A percentile compares a stretch with the other conserved stretches of the same genome.
Evolutionary conservation across 805 yeast genomes (phyloP).

Genomic region (Cyberlindnera lachancei): DNA sequence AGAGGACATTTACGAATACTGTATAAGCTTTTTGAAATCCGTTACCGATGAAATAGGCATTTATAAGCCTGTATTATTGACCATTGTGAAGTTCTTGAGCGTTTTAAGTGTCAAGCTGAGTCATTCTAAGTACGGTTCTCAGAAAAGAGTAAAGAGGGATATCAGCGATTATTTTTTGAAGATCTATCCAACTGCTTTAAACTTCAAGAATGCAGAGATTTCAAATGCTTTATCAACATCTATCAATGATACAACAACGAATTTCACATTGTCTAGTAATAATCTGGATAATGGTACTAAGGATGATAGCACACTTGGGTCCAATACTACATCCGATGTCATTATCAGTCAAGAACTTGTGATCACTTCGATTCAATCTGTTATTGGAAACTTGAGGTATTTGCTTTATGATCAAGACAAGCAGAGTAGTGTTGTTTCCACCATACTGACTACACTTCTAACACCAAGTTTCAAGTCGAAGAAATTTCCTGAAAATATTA

Average conservation of each 20-base stretch:
- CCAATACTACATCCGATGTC: slow-evolving; percentile 7
- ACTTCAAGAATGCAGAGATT: slow-evolving; percentile 15
- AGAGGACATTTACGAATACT: slow-evolving; percentile 67
- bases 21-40: slow-evolving; percentile 54
- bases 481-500: slow-evolving; percentile 30
- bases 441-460: slow-evolving; percentile 46
- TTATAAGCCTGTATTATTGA: slow-evolving; percentile 45
- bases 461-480: slow-evolving; percentile 46
- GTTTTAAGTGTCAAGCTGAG: slow-evolving; percentile 49
- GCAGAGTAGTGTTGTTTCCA: slow-evolving; percentile 38
- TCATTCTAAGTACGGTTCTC: slow-evolving; percentile 54
- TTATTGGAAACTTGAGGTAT: slow-evolving; percentile 23
- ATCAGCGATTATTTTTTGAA: slow-evolving; percentile 35
- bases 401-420: slow-evolving; percentile 52
- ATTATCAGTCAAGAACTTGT: slow-evolving; percentile 34
- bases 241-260: slow-evolving; percentile 6
- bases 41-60: slow-evolving; percentile 37
- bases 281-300: neutral
- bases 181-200: slow-evolving; percentile 26
- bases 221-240: slow-evolving; percentile 9
- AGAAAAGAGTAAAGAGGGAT: slow-evolving; percentile 52
- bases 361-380: slow-evolving; percentile 31
- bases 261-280: neutral
- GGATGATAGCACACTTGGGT: slow-evolving; percentile 14
- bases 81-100: slow-evolving; percentile 43